Base-by-base conservation (phyloP, 148 eudicot species). In the Chenopodium suecicum region DNA sequence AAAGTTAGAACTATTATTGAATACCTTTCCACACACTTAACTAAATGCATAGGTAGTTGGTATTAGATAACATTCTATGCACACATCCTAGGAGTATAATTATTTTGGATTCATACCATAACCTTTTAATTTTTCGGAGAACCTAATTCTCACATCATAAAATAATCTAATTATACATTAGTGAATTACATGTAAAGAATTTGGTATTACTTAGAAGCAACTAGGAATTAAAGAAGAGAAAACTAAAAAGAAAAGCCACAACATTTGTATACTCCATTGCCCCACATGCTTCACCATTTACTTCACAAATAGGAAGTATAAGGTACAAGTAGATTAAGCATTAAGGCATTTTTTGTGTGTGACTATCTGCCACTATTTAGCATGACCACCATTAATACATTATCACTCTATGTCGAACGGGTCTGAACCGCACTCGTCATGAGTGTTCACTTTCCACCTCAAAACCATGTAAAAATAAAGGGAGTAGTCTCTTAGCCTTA, bases 361-460 rank as follows among this genome's bases (percentile, higher is more conserved):
- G 77, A 76, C 48, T 37, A 34, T 60, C 25, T 10, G 9, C 79
- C 68, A 60, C 31, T 62, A 9, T 62, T 76, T 10, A 5, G 70
- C 79, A 76, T 76, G 79, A 37, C 50, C 52, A 32, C 66, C 79
- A 76, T 76, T 76, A 76, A 37, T 76, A 9, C 23, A 52, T 52
- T 14, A 10, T 52, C 16, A 52, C 14, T 11, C 17, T 52, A 52
- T 52, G 12, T 14, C 3, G 12, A 52, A 52, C 16, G 2, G 14
- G 56, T 2, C 0, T 1, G 12, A 3, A 7, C 2, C 16, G 13
- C 7, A 41, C 8, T 6, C 44, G 44, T 41, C 7, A 6, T 41
- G 7, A 41, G 44, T 41, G 44, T 41, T 8, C 8, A 41, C 7
- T 41, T 37, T 41, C 1, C 7, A 5, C 44, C 1, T 37, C 44